Conservation (phyloP, 208 protist species). For the Phytomonas francai region DNA sequence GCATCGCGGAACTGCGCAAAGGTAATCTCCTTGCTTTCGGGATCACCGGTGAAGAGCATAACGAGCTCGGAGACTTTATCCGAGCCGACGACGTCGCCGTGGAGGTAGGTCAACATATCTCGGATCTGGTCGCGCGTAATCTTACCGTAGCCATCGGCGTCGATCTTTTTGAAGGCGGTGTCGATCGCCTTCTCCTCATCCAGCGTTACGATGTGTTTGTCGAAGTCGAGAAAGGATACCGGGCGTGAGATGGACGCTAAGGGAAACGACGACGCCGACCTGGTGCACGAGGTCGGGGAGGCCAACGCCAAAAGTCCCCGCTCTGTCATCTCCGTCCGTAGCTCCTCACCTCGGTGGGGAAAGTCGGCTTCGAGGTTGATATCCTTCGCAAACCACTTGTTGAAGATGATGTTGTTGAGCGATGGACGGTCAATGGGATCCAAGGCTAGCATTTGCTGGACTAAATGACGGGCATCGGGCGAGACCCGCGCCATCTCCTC, state of each 20-base stretch:
- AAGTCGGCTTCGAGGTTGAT: constrained; percentile 51
- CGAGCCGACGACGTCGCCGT: constrained; percentile 38
- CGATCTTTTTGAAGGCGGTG: constrained; percentile 70
- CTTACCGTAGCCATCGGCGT: constrained; percentile 69
- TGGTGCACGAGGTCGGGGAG: not conserved
- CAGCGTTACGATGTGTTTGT: constrained; percentile 29
- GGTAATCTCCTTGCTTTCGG: constrained; percentile 39
- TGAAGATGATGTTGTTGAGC: constrained; percentile 75
- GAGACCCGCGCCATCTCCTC: constrained; percentile 71
- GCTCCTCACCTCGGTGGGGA: constrained; percentile 38
- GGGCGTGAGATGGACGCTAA: constrained; percentile 4
- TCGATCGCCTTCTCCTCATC: constrained; percentile 67
- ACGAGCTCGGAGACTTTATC: constrained; percentile 70
- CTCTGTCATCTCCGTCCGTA: not conserved
- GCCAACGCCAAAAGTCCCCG: not conserved
- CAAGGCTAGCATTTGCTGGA: constrained; percentile 63
- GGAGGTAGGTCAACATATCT: constrained; percentile 77
- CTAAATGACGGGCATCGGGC: constrained; percentile 36
- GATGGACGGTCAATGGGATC: constrained; percentile 81
- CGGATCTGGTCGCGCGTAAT: constrained; percentile 79
- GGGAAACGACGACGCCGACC: not conserved
- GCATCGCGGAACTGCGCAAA: constrained; percentile 79
- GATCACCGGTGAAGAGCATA: constrained; percentile 62
- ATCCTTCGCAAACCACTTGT: constrained; percentile 77
- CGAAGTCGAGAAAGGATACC: constrained; percentile 59